Evolutionary conservation across 306 rosid genomes (phyloP), one percentile per base, ranked within the genome.

Genomic region (Rosa chinensis): DNA sequence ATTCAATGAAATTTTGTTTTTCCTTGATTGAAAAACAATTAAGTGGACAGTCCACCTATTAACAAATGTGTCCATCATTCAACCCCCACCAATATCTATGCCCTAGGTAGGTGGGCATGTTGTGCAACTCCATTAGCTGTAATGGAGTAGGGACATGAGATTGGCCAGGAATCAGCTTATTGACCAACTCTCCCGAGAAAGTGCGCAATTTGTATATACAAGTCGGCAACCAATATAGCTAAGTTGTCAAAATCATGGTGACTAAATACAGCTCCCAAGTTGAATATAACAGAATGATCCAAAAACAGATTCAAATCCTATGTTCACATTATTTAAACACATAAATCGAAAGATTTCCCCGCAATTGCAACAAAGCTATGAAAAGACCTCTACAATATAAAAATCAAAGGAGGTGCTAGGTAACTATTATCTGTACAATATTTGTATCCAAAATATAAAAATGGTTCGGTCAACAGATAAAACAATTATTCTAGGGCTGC

Each of bases 181-280:
- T 48, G 8, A 48, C 59, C 59, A 0, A 48, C 9, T 48, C 25
- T 48, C 61, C 6, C 16, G 37, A 3, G 1, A 5, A 20, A 70
- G 13, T 43, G 53, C n/a, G 39, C 55, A 44, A 44, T 4, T 12
- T 37, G 12, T 37, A 14, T 66, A 2, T 47, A 47, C n/a, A 23
- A 1, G 59, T 70, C 59, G 75, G 43, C 75, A 70, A 16, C 25
- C 49, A 16, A 8, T 14, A 23, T 45, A 32, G 1, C 20, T 23
- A 70, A 70, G 23, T 47, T 70, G 59, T 70, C 75, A 70, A 70
- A 49, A 47, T 71, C 75, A 8, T 8, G 32, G 11, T 5, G 58
- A 71, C 75, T 43, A 50, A 2, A 50, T 4, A 50, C 47, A 23
- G 8, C 9, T 47, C 42, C n/a, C 75, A 70, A 14, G 13, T 70